Conservation (phyloP, 1,284 basidiomycete species). For the Phenoliferia sp. region DNA sequence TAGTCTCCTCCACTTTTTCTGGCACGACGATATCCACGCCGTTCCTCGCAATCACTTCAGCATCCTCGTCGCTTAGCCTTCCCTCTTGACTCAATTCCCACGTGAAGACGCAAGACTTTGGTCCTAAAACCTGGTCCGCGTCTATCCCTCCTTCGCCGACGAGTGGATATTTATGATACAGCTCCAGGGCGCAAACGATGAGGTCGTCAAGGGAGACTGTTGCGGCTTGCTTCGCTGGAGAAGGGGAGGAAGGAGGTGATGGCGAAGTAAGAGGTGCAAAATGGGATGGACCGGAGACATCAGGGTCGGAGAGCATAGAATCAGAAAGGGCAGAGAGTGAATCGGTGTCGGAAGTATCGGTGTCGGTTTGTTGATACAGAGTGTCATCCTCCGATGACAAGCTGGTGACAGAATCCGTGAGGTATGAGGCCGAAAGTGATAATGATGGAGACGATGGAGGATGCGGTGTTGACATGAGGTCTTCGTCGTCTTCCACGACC, state of each 20-base stretch:
- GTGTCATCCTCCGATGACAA: slow-evolving; percentile 9
- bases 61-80: slow-evolving; percentile 24
- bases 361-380: background rate
- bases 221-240: background rate
- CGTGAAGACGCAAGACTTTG: slow-evolving; percentile 34
- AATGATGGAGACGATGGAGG: slow-evolving; percentile 10
- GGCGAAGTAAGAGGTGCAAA: slow-evolving; percentile 6
- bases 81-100: slow-evolving; percentile 17
- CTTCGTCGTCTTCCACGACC: slow-evolving; percentile 8
- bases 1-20: slow-evolving; percentile 1
- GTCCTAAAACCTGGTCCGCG: slow-evolving; percentile 34
- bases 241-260: background rate
- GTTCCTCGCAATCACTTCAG: slow-evolving; percentile 25
- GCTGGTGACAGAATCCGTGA: slow-evolving; percentile 18
- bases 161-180: slow-evolving; percentile 28
- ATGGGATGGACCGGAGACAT: slow-evolving; percentile 12
- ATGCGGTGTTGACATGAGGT: slow-evolving; percentile 18
- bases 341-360: background rate
- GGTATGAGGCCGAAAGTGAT: slow-evolving; percentile 4
- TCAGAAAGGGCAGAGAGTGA: slow-evolving; percentile 10
- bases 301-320: slow-evolving; percentile 29
- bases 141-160: slow-evolving; percentile 2
- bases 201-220: slow-evolving; percentile 25
- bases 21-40: slow-evolving; percentile 25
- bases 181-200: slow-evolving; percentile 25